Base-by-base conservation (phyloP, 2,329 filamentous ascomycete species). In the Fusarium mexicanum region DNA sequence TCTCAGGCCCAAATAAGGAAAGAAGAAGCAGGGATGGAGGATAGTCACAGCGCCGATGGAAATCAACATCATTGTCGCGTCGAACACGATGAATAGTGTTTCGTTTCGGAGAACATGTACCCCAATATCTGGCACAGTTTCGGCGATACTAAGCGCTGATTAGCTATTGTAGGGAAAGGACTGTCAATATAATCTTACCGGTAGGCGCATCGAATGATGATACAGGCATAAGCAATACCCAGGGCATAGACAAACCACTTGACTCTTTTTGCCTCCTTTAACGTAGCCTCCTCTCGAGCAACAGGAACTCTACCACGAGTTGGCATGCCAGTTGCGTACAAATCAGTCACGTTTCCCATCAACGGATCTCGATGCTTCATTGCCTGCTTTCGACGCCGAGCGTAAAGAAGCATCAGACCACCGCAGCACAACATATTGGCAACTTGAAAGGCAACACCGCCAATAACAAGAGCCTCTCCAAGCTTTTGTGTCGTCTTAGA, bases 361-460 rank as follows among this genome's bases (percentile, higher is more conserved):
- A 65, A 47, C 0, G 44, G 38, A 20, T 67, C 51, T 11, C 38
- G 38, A 10, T 40, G 41, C 20, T 66, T 61, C 40, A 74, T 26
- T 10, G 68, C 47, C 29, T 60, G 44, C 17, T 50, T 70, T 2
- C 72, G 69, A 29, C 72, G 69, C 18, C 46, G 71, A 29, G 40
- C 20, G 37, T 75, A 75, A 13, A 65, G 47, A 29, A 76, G 17
- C 73, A 75, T 75, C 10, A 75, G 53, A 1, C 47, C 22, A 3
- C 69, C 76, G 14, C 76, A 79, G 43, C 68, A 65, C 26, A 75
- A 14, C 78, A 80, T 80, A 40, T 78, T 79, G 35, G 57, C 76
- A 5, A 80, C 73, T 40, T 79, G 78, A 55, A 80, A 80, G 2
- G 67, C 43, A 13, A 80, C 76, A 26, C 78, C 78, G 17, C 66